Percentiles rank a stretch among this genome's conserved stretches.
Conservation (phyloP, 306 rosid genomes). For the Prunus mira region DNA sequence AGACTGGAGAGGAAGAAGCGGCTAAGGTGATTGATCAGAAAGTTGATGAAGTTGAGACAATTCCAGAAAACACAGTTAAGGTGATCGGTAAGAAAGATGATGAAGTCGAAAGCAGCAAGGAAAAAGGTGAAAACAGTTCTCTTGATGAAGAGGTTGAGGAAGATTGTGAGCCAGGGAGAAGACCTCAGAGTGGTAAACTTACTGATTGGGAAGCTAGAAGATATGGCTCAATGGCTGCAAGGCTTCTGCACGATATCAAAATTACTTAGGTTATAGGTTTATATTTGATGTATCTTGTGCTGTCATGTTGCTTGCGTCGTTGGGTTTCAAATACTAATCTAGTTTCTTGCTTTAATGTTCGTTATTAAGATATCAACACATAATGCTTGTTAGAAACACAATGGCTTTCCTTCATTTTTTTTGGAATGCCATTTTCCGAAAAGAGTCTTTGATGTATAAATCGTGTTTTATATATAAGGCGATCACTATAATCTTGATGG, state of each 20-base stretch:
- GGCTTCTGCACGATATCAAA: constrained; percentile 72
- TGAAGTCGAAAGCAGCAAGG: constrained; percentile 10
- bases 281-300: neutral
- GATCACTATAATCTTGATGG: neutral
- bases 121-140: constrained; percentile 17
- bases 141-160: constrained; percentile 36
- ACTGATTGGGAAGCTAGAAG: constrained; percentile 89
- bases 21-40: neutral
- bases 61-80: constrained; percentile 18
- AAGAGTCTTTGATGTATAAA: neutral
- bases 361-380: neutral
- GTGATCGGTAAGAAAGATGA: constrained; percentile 24
- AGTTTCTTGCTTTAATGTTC: neutral
- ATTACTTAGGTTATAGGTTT: constrained; percentile 35
- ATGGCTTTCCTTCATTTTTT: neutral
- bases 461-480: neutral
- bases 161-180: constrained; percentile 24
- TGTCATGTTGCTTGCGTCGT: neutral
- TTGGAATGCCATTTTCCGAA: neutral
- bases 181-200: constrained; percentile 36
- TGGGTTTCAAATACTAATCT: neutral
- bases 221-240: constrained; percentile 81
- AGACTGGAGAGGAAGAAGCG: neutral
- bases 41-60: constrained; percentile 26
- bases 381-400: neutral